Percentiles rank a stretch among this genome's conserved stretches.
phyloP scores from a whole-genome alignment of 441 rosid species.

The Arabidopsis hybrid region DNA sequence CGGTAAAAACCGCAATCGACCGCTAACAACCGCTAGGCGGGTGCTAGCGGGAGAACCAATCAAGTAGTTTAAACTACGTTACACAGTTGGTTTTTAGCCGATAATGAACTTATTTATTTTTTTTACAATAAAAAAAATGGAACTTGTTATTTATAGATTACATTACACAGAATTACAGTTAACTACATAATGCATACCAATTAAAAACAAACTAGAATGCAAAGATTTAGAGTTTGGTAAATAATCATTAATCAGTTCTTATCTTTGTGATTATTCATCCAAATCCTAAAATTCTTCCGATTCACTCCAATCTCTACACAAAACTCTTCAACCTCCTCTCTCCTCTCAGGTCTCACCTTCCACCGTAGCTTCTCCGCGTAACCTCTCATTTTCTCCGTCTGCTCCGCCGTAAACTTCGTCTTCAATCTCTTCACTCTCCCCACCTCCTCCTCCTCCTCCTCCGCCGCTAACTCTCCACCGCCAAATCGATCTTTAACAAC shows the following conservation, averaged over 20 bases:
- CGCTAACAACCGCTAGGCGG: too few species aligned
- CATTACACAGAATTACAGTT: too few species aligned
- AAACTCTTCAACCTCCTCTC: slow-evolving; percentile 1
- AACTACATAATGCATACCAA: too few species aligned
- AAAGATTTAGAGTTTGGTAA: background rate
- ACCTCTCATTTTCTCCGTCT: slow-evolving; percentile 35
- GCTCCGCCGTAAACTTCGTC: slow-evolving; percentile 41
- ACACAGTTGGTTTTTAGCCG: too few species aligned
- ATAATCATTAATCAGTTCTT: background rate
- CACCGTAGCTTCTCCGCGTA: slow-evolving; percentile 41
- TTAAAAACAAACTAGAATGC: too few species aligned
- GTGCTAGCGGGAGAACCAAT: too few species aligned
- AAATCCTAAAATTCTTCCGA: slow-evolving; percentile 6
- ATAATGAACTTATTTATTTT: too few species aligned
- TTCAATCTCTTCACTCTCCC: slow-evolving; percentile 31
- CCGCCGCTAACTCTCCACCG: background rate
- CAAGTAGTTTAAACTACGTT: too few species aligned
- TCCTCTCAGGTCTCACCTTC: slow-evolving; percentile 11
- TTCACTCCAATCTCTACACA: slow-evolving; percentile 37
- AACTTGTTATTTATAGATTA: too few species aligned
- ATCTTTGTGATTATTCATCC: slow-evolving; percentile 39
- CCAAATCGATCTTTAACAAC: background rate
- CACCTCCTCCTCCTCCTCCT: background rate
- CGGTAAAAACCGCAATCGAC: too few species aligned
- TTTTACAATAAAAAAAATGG: too few species aligned